phyloP scores from a whole-genome alignment of 441 rosid species.

The Gossypium lobatum region DNA sequence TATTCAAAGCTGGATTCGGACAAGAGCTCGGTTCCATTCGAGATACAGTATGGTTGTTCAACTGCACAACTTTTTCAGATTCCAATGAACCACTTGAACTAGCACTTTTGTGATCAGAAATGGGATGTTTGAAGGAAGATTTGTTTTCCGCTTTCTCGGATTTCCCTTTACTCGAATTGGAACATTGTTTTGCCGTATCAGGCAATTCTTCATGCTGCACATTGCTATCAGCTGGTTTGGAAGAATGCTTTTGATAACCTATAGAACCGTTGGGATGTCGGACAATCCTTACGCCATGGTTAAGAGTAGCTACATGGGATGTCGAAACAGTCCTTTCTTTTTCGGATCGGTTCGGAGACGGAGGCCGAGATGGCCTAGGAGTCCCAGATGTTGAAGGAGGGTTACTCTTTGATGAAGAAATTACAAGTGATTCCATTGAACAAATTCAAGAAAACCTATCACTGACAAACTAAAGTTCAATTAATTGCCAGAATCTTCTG shows the following conservation, averaged over 20 bases:
- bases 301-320: conserved; percentile 11
- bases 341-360: conserved; percentile 37
- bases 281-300: conserved; percentile 15
- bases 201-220: conserved; percentile 28
- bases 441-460: conserved; percentile 25
- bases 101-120: conserved; percentile 27
- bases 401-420: conserved; percentile 36
- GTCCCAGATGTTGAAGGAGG: conserved; percentile 24
- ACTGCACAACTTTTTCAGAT: conserved; percentile 30
- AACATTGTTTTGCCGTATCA: conserved; percentile 24
- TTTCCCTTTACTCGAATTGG: conserved; percentile 19
- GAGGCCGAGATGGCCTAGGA: conserved; percentile 24
- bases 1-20: conserved; percentile 49
- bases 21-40: conserved; percentile 39
- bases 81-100: conserved; percentile 34
- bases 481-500: not conserved
- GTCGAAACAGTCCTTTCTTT: conserved; percentile 26
- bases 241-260: conserved; percentile 24
- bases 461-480: conserved; percentile 33
- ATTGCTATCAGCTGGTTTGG: conserved; percentile 13
- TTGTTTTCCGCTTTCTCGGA: conserved; percentile 23
- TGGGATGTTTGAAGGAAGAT: conserved; percentile 25
- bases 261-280: conserved; percentile 22
- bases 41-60: conserved; percentile 23
- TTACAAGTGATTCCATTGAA: conserved; percentile 47